phyloP scores from a whole-genome alignment of 306 rosid genomes.

The Mimosa pudica region DNA sequence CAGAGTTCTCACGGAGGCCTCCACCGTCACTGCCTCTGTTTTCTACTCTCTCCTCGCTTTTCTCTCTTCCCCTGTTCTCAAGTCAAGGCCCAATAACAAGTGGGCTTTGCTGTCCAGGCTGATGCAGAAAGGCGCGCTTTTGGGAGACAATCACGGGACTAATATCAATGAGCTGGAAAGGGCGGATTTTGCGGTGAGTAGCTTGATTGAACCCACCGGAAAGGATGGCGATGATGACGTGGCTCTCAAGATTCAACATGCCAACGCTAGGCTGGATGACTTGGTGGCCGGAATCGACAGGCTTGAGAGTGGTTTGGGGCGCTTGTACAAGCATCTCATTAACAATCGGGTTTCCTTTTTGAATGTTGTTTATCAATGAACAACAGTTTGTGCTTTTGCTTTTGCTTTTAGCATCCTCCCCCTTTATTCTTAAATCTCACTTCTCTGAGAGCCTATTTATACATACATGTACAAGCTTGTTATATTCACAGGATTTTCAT shows the following conservation, averaged over 20 bases:
- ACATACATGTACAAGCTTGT: neutral
- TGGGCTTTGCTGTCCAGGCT: constrained; percentile 68
- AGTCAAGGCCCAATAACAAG: constrained; percentile 49
- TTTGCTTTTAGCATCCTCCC: too few relatives aligned
- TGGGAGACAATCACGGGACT: constrained; percentile 30
- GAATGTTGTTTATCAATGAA: constrained; percentile 55
- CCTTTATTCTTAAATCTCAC: neutral
- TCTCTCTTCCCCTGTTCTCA: constrained; percentile 54
- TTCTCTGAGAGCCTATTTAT: too few relatives aligned
- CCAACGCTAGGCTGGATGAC: constrained; percentile 49
- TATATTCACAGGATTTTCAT: constrained; percentile 36
- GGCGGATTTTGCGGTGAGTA: constrained; percentile 55
- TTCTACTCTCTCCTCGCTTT: constrained; percentile 53
- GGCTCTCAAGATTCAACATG: constrained; percentile 47
- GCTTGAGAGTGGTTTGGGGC: constrained; percentile 58
- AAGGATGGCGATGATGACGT: constrained; percentile 37
- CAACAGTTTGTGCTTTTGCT: neutral
- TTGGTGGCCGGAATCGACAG: constrained; percentile 51
- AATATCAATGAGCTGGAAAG: constrained; percentile 55
- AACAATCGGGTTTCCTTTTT: constrained; percentile 64
- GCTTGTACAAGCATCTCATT: constrained; percentile 70
- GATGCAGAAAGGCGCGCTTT: constrained; percentile 46
- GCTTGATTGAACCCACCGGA: constrained; percentile 34
- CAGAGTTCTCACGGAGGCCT: constrained; percentile 64
- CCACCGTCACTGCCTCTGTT: constrained; percentile 47